A percentile compares a stretch with the other conserved stretches of the same genome.
Conservation (phyloP, 192 early-diverging fungal genomes). For the Mortierella claussenii region DNA sequence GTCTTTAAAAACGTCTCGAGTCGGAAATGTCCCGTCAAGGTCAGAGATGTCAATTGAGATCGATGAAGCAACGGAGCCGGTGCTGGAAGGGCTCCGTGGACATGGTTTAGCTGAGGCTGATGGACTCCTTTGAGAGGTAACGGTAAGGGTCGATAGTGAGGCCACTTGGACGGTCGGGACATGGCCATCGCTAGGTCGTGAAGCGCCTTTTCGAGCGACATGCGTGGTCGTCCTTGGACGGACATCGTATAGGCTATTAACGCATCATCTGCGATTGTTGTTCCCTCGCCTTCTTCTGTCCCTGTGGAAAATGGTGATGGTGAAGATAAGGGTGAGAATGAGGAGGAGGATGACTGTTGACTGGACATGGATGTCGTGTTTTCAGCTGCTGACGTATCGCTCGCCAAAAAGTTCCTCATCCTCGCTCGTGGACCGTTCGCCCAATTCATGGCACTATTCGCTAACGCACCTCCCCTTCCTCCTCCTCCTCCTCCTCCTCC, state of each 20-base stretch:
- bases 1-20: constrained; percentile 21
- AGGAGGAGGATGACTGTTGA: not conserved
- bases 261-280: too few species aligned
- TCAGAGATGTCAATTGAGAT: constrained; percentile 18
- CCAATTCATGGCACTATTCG: too few species aligned
- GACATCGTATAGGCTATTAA: not conserved
- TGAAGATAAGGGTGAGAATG: not conserved
- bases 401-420: constrained; percentile 12
- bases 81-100: not conserved
- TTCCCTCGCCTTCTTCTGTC: too few species aligned
- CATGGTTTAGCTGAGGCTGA: too few species aligned
- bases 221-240: not conserved
- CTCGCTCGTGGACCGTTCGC: constrained; percentile 11
- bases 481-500: too few species aligned
- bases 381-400: not conserved
- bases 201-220: constrained; percentile 2
- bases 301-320: not conserved
- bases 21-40: constrained; percentile 11
- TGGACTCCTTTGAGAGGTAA: constrained; percentile 1
- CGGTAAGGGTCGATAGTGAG: not conserved
- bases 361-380: not conserved
- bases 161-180: not conserved
- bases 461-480: too few species aligned
- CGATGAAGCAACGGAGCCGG: not conserved
- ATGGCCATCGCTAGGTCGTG: not conserved